Base-by-base conservation (phyloP, 768 basidiomycete species). In the Tephrocybe sp. region DNA sequence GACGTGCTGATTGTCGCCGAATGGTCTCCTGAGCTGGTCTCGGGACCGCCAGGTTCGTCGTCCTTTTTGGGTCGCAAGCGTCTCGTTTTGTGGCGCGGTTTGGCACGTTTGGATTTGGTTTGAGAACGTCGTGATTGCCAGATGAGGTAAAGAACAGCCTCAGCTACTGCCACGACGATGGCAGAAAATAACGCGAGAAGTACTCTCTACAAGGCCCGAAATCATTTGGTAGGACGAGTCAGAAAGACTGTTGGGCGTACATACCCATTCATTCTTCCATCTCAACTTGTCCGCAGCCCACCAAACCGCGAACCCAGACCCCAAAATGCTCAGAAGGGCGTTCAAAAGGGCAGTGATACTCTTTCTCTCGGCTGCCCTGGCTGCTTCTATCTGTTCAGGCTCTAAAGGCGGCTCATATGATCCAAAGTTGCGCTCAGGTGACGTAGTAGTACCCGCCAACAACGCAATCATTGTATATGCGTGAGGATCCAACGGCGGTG, bases 251-350 rank as follows among this genome's bases (percentile, higher is more conserved):
- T 38, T 44, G n/a, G n/a, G n/a, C n/a, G 30, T 11, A 68, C 87
- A 47, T 60, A 89, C 90, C 84, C 85, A 89, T 75, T 91, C 90
- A 50, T 82, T 69, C 49, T 66, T 77, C 85, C 86, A 84, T 1
- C 78, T 75, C 6, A 79, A 73, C 56, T 69, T 71, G 41, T 78
- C 79, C 33, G 86, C 80, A 19, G 82, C 88, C 80, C 82, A 88
- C 83, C 82, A 91, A 15, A 79, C 74, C 4, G 85, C 86, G 42
- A 79, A 72, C 3, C 84, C 88, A 0, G 83, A 79, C 5, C 83
- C 82, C 29, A 71, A 64, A 34, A 91, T 71, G 58, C 87, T 91
- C 42, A 91, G 67, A 9, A 90, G 63, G 1, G 80, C 83, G 58
- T 93, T 92, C 16, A 88, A 53, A 34, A 92, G 64, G 4, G 83